Conservation (phyloP, 352 stramenopile species). For the Pythium apleroticum region DNA sequence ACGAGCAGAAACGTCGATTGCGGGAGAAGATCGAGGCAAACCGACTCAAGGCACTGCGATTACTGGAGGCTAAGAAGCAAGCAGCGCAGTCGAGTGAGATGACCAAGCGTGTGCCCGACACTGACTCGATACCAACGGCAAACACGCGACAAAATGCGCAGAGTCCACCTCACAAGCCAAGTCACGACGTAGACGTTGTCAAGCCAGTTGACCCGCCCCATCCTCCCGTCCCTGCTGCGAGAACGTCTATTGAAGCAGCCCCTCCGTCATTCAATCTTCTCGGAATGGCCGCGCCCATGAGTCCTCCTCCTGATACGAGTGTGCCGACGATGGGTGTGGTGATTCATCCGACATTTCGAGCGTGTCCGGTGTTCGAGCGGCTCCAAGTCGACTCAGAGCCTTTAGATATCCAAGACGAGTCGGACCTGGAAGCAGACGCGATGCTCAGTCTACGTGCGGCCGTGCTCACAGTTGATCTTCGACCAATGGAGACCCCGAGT, state of each 20-base stretch:
- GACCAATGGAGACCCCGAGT: not conserved
- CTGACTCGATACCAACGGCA: not conserved
- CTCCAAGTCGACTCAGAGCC: not conserved
- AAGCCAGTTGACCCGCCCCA: not conserved
- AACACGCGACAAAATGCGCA: not conserved
- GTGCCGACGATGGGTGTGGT: conserved; percentile 1
- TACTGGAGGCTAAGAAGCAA: conserved; percentile 45
- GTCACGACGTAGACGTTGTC: not conserved
- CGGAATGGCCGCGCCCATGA: not conserved
- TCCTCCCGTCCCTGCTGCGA: not conserved
- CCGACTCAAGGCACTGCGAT: conserved; percentile 52
- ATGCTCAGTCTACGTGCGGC: conserved; percentile 25
- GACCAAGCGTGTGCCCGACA: no score
- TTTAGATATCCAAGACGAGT: conserved; percentile 34
- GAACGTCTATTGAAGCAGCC: not conserved
- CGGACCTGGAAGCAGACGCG: conserved; percentile 44
- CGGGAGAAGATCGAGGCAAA: conserved; percentile 72
- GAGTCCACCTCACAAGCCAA: not conserved
- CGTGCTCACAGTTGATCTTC: conserved; percentile 5
- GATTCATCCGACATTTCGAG: conserved; percentile 7
- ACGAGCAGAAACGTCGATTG: not conserved
- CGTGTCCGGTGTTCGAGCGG: conserved; percentile 5
- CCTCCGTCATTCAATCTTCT: conserved; percentile 31
- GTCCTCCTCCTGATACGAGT: not conserved
- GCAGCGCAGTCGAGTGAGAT: conserved; percentile 2